These are phyloP conservation scores for Scheffersomyces segobiensis DNA, from an alignment of 1,139 yeast species.

Conservation along the genomic window DNA sequence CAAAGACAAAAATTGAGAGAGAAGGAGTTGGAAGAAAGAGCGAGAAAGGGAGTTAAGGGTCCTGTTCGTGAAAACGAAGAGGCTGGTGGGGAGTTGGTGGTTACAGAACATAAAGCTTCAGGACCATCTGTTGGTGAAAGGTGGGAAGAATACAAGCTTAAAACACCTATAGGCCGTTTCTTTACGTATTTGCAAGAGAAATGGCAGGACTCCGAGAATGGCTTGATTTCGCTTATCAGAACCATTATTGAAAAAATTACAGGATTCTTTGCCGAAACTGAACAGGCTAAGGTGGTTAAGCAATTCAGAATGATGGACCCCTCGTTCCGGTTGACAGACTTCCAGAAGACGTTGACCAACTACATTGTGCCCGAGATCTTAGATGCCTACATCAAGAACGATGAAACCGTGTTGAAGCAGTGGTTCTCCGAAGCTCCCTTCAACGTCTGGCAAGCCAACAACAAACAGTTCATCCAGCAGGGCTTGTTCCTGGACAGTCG, in stretches of 20 bases:
- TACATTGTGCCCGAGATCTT: conserved; percentile 93
- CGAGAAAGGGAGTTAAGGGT: conserved; percentile 45
- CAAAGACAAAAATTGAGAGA: conserved; percentile 76
- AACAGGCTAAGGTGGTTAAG: conserved; percentile 85
- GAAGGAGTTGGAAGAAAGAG: conserved; percentile 50
- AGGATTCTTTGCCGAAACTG: conserved; percentile 93
- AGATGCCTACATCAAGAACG: conserved; percentile 95
- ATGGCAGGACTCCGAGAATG: conserved; percentile 96
- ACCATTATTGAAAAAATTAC: conserved; percentile 79
- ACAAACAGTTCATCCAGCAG: conserved; percentile 89
- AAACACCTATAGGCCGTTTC: conserved; percentile 69
- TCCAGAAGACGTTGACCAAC: conserved; percentile 83
- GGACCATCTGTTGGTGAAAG: conserved; percentile 71
- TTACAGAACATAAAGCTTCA: conserved; percentile 76
- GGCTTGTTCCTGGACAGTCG: conserved; percentile 90
- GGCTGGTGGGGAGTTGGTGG: conserved; percentile 83
- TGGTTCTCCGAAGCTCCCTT: conserved; percentile 98
- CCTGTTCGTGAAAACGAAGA: conserved; percentile 77
- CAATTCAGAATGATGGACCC: conserved; percentile 92
- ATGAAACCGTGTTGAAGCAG: conserved; percentile 72
- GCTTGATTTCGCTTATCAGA: conserved; percentile 78
- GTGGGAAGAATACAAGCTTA: conserved; percentile 68
- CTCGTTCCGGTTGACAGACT: conserved; percentile 74
- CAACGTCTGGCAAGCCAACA: conserved; percentile 92
- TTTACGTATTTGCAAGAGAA: conserved; percentile 63